These are phyloP conservation scores for Furculomyces boomerangus DNA, from an alignment of 371 early-diverging fungal genomes.

Conservation along the genomic window DNA sequence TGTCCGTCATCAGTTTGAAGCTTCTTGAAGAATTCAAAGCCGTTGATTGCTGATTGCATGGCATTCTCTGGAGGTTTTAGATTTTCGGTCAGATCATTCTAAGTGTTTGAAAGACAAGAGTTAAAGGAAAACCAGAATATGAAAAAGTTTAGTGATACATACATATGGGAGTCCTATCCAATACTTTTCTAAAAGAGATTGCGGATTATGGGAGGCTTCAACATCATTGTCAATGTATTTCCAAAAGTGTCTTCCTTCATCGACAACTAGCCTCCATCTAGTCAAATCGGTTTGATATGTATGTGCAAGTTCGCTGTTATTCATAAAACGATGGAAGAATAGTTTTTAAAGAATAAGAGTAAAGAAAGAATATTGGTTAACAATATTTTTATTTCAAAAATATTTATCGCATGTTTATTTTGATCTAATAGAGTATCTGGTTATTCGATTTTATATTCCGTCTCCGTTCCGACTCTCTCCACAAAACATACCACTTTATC, in stretches of 20 bases:
- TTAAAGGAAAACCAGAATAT: not conserved
- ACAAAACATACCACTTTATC: no score
- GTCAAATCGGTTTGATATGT: constrained; percentile 20
- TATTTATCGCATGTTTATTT: no score
- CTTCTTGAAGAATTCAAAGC: constrained; percentile 63
- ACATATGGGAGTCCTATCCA: constrained; percentile 69
- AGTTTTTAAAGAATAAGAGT: no score
- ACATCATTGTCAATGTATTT: constrained; percentile 55
- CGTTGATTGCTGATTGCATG: constrained; percentile 65
- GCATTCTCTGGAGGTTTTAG: constrained; percentile 34
- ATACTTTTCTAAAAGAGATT: constrained; percentile 66
- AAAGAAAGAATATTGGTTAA: no score
- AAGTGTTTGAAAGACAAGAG: not conserved
- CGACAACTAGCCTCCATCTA: constrained; percentile 24
- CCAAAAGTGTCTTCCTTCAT: constrained; percentile 83
- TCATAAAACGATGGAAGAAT: no score
- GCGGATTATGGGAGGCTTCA: constrained; percentile 45
- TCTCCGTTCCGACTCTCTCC: no score
- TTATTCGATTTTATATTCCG: no score
- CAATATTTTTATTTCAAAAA: no score
- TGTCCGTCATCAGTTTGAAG: constrained; percentile 92
- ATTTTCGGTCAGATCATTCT: not conserved
- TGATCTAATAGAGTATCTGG: no score
- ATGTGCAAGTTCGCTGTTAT: constrained; percentile 4
- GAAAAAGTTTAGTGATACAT: constrained; percentile 4